Evolutionary conservation across 2,329 filamentous ascomycete species (phyloP), one percentile per base, ranked within the genome.

Genomic region (Sporothrix mexicana): DNA sequence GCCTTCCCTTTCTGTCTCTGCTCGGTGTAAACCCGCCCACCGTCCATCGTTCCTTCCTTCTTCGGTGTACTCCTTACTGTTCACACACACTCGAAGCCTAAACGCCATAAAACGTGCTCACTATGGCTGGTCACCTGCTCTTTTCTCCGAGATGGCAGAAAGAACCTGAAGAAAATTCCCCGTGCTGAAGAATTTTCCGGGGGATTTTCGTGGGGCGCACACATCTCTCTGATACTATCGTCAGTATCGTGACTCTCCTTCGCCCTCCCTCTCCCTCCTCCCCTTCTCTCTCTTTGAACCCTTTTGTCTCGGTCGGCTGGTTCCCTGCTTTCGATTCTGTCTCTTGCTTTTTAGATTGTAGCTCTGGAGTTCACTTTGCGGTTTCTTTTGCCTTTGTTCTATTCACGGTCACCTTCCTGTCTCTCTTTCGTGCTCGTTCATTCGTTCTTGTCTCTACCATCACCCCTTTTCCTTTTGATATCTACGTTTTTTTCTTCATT

Each of bases 221-320:
- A 36, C 30, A 36, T 36, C 2, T 12, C 12, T 25, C 12, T 15
- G 47, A 17, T 15, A 17, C 17, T 51, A 51, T 8, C 12, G 57
- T 43, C 17, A 47, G 9, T 12, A 64, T 64, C 61, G 61, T 66
- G 61, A 66, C 41, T 10, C 61, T 53, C 25, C 13, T 36, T 36
- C 47, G 25, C 7, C 2, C 43, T 10, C 17, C 43, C 45, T 25
- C 64, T n/a, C 43, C n/a, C 45, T 49, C 20, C 2, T 23, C 41
- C 64, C 9, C 8, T 25, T 66, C 41, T 15, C 23, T 41, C 61
- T 66, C 61, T 66, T 66, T 66, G 61, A 20, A 10, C 61, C 61
- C 30, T 36, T 36, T 36, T 36, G 41, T n/a, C 41, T 25, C 13
- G 10, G 9, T 13, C n/a, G 59, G 15, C 36, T n/a, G 59, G 59